Evolutionary conservation across 345 rosid species (phyloP).

Genomic region (Carallia pectinifolia): DNA sequence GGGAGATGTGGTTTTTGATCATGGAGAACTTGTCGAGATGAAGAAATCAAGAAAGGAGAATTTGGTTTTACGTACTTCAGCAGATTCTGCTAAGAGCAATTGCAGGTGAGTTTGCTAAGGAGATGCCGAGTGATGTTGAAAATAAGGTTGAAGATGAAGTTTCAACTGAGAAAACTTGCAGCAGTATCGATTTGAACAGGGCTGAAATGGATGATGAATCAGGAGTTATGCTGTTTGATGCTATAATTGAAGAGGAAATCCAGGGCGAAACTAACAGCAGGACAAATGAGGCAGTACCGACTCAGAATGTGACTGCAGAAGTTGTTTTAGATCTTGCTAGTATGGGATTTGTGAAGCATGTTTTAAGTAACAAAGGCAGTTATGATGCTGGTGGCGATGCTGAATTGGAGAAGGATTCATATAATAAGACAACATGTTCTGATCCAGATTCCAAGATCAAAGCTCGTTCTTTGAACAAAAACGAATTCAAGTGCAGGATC

Average conservation of each 20-base stretch:
- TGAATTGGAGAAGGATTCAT: constrained; percentile 16
- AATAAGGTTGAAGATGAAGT: constrained; percentile 17
- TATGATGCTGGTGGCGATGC: constrained; percentile 15
- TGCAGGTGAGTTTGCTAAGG: constrained; percentile 12
- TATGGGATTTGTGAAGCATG: constrained; percentile 13
- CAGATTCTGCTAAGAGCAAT: constrained; percentile 15
- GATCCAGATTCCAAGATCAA: constrained; percentile 13
- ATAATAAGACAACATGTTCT: not conserved
- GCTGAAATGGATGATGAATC: constrained; percentile 19
- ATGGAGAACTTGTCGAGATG: constrained; percentile 16
- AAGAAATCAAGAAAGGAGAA: constrained; percentile 21
- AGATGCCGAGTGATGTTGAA: constrained; percentile 13
- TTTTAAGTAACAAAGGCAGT: constrained; percentile 18
- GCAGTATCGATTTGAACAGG: constrained; percentile 14
- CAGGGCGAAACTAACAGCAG: constrained; percentile 7
- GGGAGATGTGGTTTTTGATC: constrained; percentile 7
- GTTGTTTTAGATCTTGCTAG: constrained; percentile 18
- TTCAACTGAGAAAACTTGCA: not conserved
- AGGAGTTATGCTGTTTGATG: constrained; percentile 8
- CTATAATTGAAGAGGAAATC: constrained; percentile 13
- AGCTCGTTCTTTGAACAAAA: constrained; percentile 12
- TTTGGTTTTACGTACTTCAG: constrained; percentile 24
- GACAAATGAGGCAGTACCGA: constrained; percentile 14
- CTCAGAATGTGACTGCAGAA: constrained; percentile 20
- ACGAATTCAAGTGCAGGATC: constrained; percentile 40